These are phyloP conservation scores for Pyrrhoderma noxium DNA, from an alignment of 1,284 basidiomycete genomes.

Conservation along the genomic window DNA sequence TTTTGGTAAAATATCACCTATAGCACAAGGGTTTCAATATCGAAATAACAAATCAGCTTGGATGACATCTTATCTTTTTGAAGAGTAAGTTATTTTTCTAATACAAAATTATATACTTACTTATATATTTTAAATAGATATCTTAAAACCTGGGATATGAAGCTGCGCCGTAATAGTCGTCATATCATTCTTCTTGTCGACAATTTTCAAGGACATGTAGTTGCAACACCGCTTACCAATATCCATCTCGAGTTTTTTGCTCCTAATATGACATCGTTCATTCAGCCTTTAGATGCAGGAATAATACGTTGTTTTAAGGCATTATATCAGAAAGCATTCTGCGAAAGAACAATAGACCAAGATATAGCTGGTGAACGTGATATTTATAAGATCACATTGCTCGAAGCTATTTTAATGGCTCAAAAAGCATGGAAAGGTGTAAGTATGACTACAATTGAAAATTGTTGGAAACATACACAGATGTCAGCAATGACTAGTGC, in stretches of 20 bases:
- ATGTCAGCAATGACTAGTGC: neutral
- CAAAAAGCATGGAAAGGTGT: constrained; percentile 28
- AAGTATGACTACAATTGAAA: constrained; percentile 24
- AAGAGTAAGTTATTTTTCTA: constrained; percentile 25
- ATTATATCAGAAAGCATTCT: constrained; percentile 22
- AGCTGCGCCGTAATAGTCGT: neutral
- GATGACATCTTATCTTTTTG: constrained; percentile 30
- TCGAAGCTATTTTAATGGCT: constrained; percentile 29
- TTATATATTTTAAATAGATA: too few relatives aligned
- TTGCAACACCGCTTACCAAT: constrained; percentile 19
- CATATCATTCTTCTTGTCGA: constrained; percentile 8
- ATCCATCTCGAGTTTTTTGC: constrained; percentile 25
- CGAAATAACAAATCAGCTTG: constrained; percentile 30
- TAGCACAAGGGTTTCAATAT: constrained; percentile 28
- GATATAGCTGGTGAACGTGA: constrained; percentile 28
- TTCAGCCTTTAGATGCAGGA: constrained; percentile 28
- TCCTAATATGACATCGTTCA: constrained; percentile 26
- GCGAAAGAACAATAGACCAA: constrained; percentile 26
- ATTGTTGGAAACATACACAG: constrained; percentile 29
- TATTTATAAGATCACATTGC: constrained; percentile 31
- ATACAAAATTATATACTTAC: too few relatives aligned
- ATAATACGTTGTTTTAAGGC: constrained; percentile 29
- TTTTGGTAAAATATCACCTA: constrained; percentile 24
- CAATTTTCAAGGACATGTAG: constrained; percentile 17
- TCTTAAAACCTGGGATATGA: too few relatives aligned